Base-by-base conservation (phyloP, 1,284 basidiomycete genomes). In the Sphagnurus paluster region DNA sequence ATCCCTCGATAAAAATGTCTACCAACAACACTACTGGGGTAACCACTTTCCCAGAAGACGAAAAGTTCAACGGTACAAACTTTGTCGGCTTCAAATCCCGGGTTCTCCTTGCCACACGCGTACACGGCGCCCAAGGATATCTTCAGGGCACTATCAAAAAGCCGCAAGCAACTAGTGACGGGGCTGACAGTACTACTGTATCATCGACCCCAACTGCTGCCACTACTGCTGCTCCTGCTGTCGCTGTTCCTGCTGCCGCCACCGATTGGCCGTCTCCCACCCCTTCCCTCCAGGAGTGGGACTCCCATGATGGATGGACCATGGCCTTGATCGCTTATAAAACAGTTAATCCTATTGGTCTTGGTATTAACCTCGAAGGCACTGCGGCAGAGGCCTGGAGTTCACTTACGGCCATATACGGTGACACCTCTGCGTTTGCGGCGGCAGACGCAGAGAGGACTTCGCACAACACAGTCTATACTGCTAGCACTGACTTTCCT, bases 21-120 rank as follows among this genome's bases (percentile, higher is more conserved):
- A 20, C 5, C 8, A 4, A 4, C 6, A 36, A 36, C 6, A 36
- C 5, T 5, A 21, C 17, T 13, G 17, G n/a, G 6, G 10, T 14
- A 5, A 14, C 32, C 5, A 33, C 13, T 5, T 44, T 46, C 23
- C 49, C 54, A 7, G 52, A 53, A 7, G 45, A 44, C 19, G 52
- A 52, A n/a, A 51, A 54, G 34, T 57, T 56, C 25, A 52, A 57
- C 28, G 52, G 56, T 3, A 39, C 52, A 1, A 55, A 53, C 28
- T 53, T 39, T 39, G 28, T n/a, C 30, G 39, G 21, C 20, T 56
- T 50, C 26, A 48, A 52, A 32, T 40, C 32, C n/a, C 33, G 40
- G n/a, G 23, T 56, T 23, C 8, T 48, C 3, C 41, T 49, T 0
- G 35, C 51, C 5, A 19, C 29, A 6, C 9, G 44, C 7, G 16